These are phyloP conservation scores for Cercospora sojina DNA, from an alignment of 2,329 filamentous ascomycete species.

Conservation along the genomic window DNA sequence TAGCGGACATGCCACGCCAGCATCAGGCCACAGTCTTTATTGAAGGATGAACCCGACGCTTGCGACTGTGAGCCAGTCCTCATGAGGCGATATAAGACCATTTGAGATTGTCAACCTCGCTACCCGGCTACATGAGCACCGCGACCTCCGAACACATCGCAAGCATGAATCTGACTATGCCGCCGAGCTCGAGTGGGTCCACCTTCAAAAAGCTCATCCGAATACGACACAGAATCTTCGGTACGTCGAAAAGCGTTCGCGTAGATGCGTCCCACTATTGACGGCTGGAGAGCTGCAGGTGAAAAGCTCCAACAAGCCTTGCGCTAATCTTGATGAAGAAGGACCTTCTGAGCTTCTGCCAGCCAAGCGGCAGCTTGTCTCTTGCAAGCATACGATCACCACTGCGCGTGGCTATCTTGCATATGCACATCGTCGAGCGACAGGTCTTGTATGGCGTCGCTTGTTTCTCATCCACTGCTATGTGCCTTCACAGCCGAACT, in stretches of 20 bases:
- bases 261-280: neutral
- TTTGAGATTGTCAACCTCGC: neutral
- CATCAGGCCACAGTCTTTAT: neutral
- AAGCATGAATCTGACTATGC: neutral
- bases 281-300: neutral
- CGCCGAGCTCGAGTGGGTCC: neutral
- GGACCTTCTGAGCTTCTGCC: constrained; percentile 8
- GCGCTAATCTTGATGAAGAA: constrained; percentile 7
- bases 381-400: neutral
- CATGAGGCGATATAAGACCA: neutral
- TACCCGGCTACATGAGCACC: neutral
- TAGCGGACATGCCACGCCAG: neutral
- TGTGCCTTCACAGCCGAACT: neutral
- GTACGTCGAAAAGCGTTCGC: neutral
- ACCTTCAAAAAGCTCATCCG: neutral
- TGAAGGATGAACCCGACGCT: neutral
- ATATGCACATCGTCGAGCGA: neutral
- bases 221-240: neutral
- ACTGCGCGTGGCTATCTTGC: neutral
- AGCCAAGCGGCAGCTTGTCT: constrained; percentile 3
- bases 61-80: neutral
- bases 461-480: neutral
- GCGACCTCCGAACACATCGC: neutral
- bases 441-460: neutral
- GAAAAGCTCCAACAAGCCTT: constrained; percentile 9